These are phyloP conservation scores for Stachybotrys echinatus DNA, from an alignment of 2,329 filamentous ascomycete genomes.

Conservation along the genomic window DNA sequence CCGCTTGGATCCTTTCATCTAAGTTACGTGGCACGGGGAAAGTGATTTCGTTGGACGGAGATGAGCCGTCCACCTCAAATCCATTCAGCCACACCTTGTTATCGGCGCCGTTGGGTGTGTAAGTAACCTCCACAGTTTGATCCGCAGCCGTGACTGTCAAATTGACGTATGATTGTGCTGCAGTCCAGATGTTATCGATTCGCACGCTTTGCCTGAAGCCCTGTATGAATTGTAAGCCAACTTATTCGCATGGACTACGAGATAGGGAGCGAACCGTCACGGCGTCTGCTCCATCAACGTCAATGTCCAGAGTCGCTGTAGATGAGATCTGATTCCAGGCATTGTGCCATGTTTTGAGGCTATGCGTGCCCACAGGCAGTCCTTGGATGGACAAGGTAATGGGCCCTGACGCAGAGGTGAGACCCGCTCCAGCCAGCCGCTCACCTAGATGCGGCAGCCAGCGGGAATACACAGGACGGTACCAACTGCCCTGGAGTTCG, in stretches of 20 bases:
- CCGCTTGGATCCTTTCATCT: slow-evolving; percentile 19
- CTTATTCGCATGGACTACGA: neutral
- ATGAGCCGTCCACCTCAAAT: slow-evolving; percentile 21
- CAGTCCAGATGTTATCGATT: slow-evolving; percentile 23
- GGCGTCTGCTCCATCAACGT: neutral
- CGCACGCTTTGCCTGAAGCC: slow-evolving; percentile 2
- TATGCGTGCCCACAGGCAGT: neutral
- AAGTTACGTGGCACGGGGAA: slow-evolving; percentile 21
- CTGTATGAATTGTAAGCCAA: neutral
- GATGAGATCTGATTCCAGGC: neutral
- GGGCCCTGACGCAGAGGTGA: neutral
- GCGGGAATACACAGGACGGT: neutral
- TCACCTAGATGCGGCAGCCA: neutral
- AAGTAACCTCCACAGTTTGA: slow-evolving; percentile 17
- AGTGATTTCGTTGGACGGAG: slow-evolving; percentile 14
- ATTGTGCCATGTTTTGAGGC: neutral
- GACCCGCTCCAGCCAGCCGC: neutral
- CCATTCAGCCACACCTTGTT: slow-evolving; percentile 21
- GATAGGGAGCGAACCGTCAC: neutral
- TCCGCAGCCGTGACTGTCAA: slow-evolving; percentile 13
- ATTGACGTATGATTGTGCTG: slow-evolving; percentile 18
- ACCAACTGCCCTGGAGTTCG: neutral
- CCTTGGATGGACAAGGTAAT: neutral
- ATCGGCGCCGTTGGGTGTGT: slow-evolving; percentile 12
- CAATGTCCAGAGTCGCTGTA: neutral